Evolutionary conservation across 2,329 filamentous ascomycete genomes (phyloP).

Genomic region (Spiromastix sp.): DNA sequence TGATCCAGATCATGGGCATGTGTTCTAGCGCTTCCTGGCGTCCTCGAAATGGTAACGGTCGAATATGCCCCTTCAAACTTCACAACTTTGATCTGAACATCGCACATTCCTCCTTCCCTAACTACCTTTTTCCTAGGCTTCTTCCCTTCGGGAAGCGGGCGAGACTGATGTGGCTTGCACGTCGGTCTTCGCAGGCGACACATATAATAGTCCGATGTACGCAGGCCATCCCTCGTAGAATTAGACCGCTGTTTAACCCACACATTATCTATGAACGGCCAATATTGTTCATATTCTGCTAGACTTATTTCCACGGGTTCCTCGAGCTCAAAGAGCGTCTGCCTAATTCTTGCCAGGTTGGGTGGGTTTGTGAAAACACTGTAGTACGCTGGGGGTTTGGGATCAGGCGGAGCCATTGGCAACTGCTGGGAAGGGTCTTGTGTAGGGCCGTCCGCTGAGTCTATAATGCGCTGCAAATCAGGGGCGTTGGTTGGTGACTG

Average conservation of each 20-base stretch:
- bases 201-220: constrained; percentile 38
- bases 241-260: constrained; percentile 38
- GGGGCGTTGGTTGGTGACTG: neutral
- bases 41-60: constrained; percentile 33
- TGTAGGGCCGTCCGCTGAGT: neutral
- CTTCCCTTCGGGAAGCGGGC: constrained; percentile 36
- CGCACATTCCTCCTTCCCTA: constrained; percentile 36
- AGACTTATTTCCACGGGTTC: constrained; percentile 37
- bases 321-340: constrained; percentile 35
- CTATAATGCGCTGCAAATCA: neutral
- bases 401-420: neutral
- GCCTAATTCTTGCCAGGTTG: constrained; percentile 32
- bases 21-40: constrained; percentile 28
- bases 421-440: neutral
- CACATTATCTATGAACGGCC: constrained; percentile 41
- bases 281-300: constrained; percentile 37
- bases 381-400: constrained; percentile 9
- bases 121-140: constrained; percentile 34
- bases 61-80: constrained; percentile 33
- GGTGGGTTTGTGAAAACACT: constrained; percentile 33
- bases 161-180: constrained; percentile 29
- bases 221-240: constrained; percentile 31
- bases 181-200: constrained; percentile 34
- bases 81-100: constrained; percentile 39
- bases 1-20: constrained; percentile 39